A percentile compares a stretch with the other conserved stretches of the same genome.
Conservation (phyloP, 2,329 filamentous ascomycete genomes). For the Trichoderma aggressivum region DNA sequence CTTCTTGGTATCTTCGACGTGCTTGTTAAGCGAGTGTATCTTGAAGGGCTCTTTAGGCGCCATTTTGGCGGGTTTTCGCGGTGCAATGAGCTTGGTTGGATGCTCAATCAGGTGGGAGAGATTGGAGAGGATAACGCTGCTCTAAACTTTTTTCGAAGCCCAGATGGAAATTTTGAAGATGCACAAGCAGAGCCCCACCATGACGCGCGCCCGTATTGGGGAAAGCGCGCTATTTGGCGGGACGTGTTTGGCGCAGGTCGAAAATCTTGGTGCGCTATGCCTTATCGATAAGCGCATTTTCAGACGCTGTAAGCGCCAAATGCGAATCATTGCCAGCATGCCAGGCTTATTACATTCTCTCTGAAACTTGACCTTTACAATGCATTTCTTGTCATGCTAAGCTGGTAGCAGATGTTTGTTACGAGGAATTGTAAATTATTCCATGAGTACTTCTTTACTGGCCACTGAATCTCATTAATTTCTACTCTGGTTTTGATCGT, state of each 20-base stretch:
- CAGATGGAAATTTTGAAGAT: conserved; percentile 18
- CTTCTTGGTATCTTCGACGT: conserved; percentile 39
- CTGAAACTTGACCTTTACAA: neutral
- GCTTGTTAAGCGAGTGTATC: conserved; percentile 37
- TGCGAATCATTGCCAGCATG: neutral
- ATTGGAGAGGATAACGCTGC: neutral
- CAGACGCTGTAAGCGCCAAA: neutral
- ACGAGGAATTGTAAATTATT: fast-evolving
- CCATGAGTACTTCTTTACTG: neutral
- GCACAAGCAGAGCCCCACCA: conserved; percentile 11
- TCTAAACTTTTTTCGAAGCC: conserved; percentile 8
- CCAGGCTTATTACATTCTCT: neutral
- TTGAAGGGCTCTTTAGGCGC: conserved; percentile 36
- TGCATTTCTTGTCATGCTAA: neutral
- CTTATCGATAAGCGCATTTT: conserved; percentile 15
- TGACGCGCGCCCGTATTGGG: conserved; percentile 17
- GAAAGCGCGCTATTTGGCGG: conserved; percentile 1
- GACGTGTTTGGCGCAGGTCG: conserved; percentile 7
- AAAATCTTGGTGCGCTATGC: conserved; percentile 8
- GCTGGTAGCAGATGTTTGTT: neutral
- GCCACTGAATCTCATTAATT: neutral
- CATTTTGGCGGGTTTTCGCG: conserved; percentile 30
- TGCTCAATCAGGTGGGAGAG: conserved; percentile 24
- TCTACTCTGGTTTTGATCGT: too few relatives aligned
- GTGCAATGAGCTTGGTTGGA: conserved; percentile 20